Evolutionary conservation across 2,329 filamentous ascomycete genomes (phyloP).

Genomic region (Colletotrichum zoysiae): DNA sequence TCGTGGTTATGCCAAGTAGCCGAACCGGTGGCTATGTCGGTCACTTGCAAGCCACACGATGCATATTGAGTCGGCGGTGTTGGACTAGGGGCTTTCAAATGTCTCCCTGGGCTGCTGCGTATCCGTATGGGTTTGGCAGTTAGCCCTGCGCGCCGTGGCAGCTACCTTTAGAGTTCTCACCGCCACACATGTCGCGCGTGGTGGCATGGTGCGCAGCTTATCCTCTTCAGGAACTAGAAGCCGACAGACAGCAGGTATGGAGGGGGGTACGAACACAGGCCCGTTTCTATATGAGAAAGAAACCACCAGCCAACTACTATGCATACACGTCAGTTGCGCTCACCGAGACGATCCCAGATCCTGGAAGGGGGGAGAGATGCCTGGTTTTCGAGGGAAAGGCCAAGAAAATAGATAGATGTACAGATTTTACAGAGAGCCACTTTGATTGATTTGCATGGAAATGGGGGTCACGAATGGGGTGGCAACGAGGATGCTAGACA

Average conservation of each 20-base stretch:
- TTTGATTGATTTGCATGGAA: background rate
- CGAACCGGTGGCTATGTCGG: slow-evolving; percentile 14
- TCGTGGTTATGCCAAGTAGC: background rate
- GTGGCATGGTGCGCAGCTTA: background rate
- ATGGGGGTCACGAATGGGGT: slow-evolving; percentile 1
- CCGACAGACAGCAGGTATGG: background rate
- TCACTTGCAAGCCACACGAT: slow-evolving; percentile 1
- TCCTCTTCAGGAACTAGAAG: background rate
- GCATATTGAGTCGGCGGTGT: no score
- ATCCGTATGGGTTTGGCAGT: background rate
- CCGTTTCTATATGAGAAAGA: background rate
- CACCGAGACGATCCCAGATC: background rate
- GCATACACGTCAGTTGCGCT: background rate
- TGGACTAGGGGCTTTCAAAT: background rate
- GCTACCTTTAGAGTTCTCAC: slow-evolving; percentile 10
- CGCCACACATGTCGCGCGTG: slow-evolving; percentile 1
- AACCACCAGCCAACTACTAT: background rate
- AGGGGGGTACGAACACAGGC: background rate
- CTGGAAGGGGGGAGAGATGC: background rate
- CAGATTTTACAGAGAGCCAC: background rate
- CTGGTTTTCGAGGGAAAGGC: background rate
- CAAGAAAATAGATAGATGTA: background rate
- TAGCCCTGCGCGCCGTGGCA: background rate
- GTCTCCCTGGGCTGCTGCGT: background rate
- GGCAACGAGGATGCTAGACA: slow-evolving; percentile 13